These are phyloP conservation scores for Schwanniomyces occidentalis DNA, from an alignment of 805 yeast genomes.

Conservation along the genomic window DNA sequence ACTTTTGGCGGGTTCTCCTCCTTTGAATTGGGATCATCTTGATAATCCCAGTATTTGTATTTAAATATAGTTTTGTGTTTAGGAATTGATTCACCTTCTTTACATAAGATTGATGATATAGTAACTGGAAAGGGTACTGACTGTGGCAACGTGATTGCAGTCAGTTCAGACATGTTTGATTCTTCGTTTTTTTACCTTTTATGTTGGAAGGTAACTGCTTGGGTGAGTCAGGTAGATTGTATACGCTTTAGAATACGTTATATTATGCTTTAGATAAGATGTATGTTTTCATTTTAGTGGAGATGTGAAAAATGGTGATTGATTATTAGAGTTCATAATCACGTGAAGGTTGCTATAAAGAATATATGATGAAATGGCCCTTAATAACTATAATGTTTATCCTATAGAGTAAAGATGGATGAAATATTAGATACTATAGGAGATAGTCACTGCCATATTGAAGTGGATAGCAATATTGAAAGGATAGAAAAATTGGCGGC, in stretches of 20 bases:
- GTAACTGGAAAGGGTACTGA: conserved; percentile 70
- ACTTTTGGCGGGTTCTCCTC: conserved; percentile 45
- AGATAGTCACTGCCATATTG: conserved; percentile 41
- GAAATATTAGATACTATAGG: conserved; percentile 5
- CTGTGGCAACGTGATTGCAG: conserved; percentile 57
- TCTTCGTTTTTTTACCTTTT: no score
- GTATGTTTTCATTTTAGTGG: no score
- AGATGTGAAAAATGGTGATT: conserved; percentile 2
- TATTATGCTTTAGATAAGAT: no score
- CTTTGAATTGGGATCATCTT: conserved; percentile 51
- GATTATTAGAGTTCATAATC: background rate
- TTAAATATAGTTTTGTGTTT: conserved; percentile 57
- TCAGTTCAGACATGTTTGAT: conserved; percentile 32
- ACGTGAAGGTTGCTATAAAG: no score
- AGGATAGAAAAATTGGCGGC: conserved; percentile 10
- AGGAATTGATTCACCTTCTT: conserved; percentile 45
- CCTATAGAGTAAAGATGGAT: background rate
- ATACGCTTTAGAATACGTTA: no score
- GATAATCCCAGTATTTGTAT: conserved; percentile 68
- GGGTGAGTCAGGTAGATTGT: no score
- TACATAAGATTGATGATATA: conserved; percentile 49
- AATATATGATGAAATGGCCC: no score
- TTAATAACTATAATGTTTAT: background rate
- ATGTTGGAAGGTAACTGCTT: no score
- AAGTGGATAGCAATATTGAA: conserved; percentile 11